Percentiles rank a stretch among this genome's conserved stretches.
Evolutionary conservation across 768 basidiomycete genomes (phyloP).

Genomic region (Panus rudis): DNA sequence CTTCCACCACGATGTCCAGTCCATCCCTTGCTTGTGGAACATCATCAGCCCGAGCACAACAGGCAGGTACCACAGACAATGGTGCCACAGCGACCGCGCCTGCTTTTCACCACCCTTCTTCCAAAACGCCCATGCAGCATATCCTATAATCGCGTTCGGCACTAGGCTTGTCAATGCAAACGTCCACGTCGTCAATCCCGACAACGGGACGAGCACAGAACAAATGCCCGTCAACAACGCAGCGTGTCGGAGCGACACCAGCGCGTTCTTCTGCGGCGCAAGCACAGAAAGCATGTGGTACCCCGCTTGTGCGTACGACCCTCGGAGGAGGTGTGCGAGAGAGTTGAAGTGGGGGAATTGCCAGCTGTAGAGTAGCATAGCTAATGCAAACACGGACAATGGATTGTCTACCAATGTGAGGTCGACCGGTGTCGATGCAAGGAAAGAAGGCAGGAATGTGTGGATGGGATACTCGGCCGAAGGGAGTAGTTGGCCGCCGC

Average conservation of each 20-base stretch:
- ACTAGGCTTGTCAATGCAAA: constrained; percentile 74
- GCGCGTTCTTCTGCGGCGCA: constrained; percentile 69
- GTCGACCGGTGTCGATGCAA: constrained; percentile 36
- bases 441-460: constrained; percentile 55
- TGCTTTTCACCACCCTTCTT: constrained; percentile 62
- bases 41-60: constrained; percentile 89
- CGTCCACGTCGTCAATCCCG: constrained; percentile 87
- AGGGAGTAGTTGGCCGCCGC: constrained; percentile 73
- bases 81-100: constrained; percentile 72
- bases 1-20: constrained; percentile 61
- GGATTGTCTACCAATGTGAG: constrained; percentile 66
- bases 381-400: constrained; percentile 72
- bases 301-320: constrained; percentile 87
- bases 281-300: constrained; percentile 89
- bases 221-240: constrained; percentile 71
- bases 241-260: constrained; percentile 81
- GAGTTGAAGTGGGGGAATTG: constrained; percentile 98
- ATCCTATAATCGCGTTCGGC: constrained; percentile 66
- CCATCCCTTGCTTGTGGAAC: constrained; percentile 83
- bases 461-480: constrained; percentile 50
- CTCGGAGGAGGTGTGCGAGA: constrained; percentile 80
- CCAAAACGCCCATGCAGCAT: constrained; percentile 74
- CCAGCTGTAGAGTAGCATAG: constrained; percentile 88
- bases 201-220: constrained; percentile 74
- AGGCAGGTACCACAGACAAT: constrained; percentile 86